phyloP scores from a whole-genome alignment of 495 filamentous ascomycete species.

The Cenococcum geophilum region DNA sequence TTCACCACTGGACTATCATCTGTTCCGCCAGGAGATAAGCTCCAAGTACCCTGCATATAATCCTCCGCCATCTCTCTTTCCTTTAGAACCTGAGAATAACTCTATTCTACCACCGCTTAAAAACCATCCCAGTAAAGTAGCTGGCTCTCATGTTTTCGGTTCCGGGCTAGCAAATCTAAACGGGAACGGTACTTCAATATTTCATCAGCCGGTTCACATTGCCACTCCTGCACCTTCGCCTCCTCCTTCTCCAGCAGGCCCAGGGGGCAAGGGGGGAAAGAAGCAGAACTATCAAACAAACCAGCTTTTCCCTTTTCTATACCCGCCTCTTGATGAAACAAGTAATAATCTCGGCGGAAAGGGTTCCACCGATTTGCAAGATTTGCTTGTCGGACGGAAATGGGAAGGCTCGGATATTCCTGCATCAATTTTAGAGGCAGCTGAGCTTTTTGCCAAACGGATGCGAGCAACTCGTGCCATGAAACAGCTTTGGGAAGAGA shows the following conservation, averaged over 20 bases:
- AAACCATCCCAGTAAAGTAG: conserved; percentile 55
- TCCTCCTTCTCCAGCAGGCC: conserved; percentile 79
- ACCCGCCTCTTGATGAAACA: conserved; percentile 77
- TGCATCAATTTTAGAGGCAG: conserved; percentile 90
- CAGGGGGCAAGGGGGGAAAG: conserved; percentile 88
- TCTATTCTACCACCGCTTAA: conserved; percentile 82
- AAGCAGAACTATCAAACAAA: conserved; percentile 99
- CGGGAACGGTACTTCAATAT: conserved; percentile 63
- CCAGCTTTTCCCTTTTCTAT: conserved; percentile 96
- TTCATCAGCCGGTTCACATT: conserved; percentile 95
- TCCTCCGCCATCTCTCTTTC: conserved; percentile 75
- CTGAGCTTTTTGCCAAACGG: conserved; percentile 78
- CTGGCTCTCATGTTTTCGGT: conserved; percentile 30
- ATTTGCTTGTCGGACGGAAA: conserved; percentile 65
- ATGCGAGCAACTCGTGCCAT: conserved; percentile 87
- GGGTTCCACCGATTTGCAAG: conserved; percentile 67
- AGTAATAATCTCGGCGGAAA: conserved; percentile 85
- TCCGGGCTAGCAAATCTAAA: conserved; percentile 40
- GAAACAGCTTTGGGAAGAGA: conserved; percentile 89
- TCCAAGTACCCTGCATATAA: conserved; percentile 97
- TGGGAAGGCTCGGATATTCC: conserved; percentile 92
- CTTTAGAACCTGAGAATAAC: conserved; percentile 81
- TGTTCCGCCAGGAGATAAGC: conserved; percentile 95
- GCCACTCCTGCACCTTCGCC: conserved; percentile 97
- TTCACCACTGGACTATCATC: conserved; percentile 90